These are phyloP conservation scores for Penicillium soppii DNA, from an alignment of 495 filamentous ascomycete genomes.

Conservation along the genomic window DNA sequence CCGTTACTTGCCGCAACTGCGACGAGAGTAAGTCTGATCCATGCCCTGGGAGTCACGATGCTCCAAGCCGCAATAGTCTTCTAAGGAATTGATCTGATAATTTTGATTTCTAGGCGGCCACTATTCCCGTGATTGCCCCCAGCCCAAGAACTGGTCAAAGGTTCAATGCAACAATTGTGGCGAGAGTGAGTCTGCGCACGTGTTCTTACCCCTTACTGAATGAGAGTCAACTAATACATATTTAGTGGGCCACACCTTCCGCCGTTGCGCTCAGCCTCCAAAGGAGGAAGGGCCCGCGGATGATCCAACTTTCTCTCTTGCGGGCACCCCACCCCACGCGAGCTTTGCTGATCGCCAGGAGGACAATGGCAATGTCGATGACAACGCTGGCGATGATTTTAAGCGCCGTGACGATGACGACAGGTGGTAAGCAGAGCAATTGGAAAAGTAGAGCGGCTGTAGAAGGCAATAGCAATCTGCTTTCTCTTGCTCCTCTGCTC, in stretches of 20 bases:
- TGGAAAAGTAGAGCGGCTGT: not conserved
- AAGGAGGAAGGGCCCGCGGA: slow-evolving; percentile 19
- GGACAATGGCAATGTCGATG: not conserved
- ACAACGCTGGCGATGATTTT: not conserved
- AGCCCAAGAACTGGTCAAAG: slow-evolving; percentile 71
- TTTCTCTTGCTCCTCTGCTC: not conserved
- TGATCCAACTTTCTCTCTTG: not conserved
- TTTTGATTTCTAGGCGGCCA: slow-evolving; percentile 57
- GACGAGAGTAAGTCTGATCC: slow-evolving; percentile 45
- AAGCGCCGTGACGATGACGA: not conserved
- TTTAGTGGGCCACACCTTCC: slow-evolving; percentile 65
- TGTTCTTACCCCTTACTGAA: not conserved
- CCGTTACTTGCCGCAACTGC: slow-evolving; percentile 67
- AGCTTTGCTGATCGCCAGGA: not conserved
- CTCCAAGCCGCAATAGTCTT: not conserved
- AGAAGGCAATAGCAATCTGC: too few species aligned
- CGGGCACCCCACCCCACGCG: not conserved
- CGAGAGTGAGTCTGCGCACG: slow-evolving; percentile 51
- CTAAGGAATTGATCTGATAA: not conserved
- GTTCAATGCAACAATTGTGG: slow-evolving; percentile 77
- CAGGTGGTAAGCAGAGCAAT: not conserved
- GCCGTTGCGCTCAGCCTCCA: slow-evolving; percentile 53
- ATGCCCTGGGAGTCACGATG: not conserved
- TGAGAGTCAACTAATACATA: slow-evolving; percentile 17
- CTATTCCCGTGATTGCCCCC: slow-evolving; percentile 66